Conservation (phyloP, 2,329 filamentous ascomycete species). For the Triangularia verruculosa region DNA sequence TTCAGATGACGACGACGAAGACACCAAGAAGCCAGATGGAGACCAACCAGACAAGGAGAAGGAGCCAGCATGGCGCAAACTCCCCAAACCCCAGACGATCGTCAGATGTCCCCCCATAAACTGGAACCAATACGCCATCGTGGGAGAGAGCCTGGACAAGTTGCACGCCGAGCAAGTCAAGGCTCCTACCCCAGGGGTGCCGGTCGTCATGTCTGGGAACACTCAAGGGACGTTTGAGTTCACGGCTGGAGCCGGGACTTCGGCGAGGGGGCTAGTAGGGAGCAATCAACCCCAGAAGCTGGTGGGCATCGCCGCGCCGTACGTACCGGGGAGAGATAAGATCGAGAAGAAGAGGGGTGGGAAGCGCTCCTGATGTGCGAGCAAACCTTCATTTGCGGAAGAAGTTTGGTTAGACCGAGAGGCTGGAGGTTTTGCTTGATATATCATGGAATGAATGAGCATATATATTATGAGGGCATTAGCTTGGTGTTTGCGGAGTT, state of each 20-base stretch:
- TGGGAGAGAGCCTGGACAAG: slow-evolving; percentile 78
- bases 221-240: slow-evolving; percentile 49
- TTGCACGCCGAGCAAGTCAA: slow-evolving; percentile 76
- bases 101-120: slow-evolving; percentile 87
- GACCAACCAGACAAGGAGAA: background rate
- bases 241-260: slow-evolving; percentile 34
- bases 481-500: slow-evolving; percentile 18
- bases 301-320: slow-evolving; percentile 55
- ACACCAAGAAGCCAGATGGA: slow-evolving; percentile 31
- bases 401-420: no score
- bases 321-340: slow-evolving; percentile 52
- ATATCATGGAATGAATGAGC: slow-evolving; percentile 1
- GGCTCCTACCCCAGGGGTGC: slow-evolving; percentile 57
- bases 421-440: no score
- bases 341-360: slow-evolving; percentile 38
- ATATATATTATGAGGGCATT: slow-evolving; percentile 7
- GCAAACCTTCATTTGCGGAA: background rate
- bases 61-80: slow-evolving; percentile 52
- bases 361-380: slow-evolving; percentile 27
- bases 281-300: slow-evolving; percentile 43
- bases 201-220: slow-evolving; percentile 38
- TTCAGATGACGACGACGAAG: slow-evolving; percentile 33
- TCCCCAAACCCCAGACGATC: slow-evolving; percentile 77
- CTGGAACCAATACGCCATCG: slow-evolving; percentile 91
- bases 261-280: background rate